Base-by-base conservation (phyloP, 2,329 filamentous ascomycete genomes). In the Penicillium italicum region DNA sequence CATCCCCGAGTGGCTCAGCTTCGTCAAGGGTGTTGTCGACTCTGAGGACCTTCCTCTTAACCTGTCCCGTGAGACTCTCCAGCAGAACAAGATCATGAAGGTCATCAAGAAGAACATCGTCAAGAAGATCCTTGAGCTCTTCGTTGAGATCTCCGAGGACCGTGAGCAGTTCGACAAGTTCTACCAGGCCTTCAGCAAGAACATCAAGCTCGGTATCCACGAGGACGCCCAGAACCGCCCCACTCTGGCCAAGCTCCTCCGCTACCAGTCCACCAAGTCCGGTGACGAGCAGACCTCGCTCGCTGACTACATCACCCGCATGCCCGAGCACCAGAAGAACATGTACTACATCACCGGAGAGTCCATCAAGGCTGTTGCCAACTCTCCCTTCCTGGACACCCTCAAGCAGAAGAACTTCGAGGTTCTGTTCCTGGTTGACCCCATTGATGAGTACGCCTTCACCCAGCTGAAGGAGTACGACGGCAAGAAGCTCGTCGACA, bases 11-110 rank as follows among this genome's bases (percentile, higher is more conserved):
- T 99, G 94, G 94, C 88, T 99, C 74, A 86, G 91, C 82, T 99
- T 99, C 82, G 82, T 99, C 87, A 99, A 99, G 90, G 94, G 94
- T 88, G 94, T 99, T 71, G 94, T 99, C 78, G 94, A 99, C 82
- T 99, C 94, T 72, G 94, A 99, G 86, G 94, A 99, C 78, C 89
- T 99, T 62, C 94, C 94, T 70, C 89, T 99, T 79, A 99, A 99
- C 87, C 80, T 99, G 82, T 97, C 94, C 74, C 94, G 94, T 89
- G 94, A 99, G 88, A 97, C 93, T 56, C 91, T 99, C 48, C 94
- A 99, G 83, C 94, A 97, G 85, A 99, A 97, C 90, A 97, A 97
- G 91, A 99, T 99, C 85, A 97, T 97, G 94, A 97, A 97, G 89
- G 94, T 97, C 79, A 97, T 97, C 86, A 96, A 95, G 88, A 99